Base-by-base conservation (phyloP, 495 filamentous ascomycete genomes). In the Barbatosphaeria neglecta region DNA sequence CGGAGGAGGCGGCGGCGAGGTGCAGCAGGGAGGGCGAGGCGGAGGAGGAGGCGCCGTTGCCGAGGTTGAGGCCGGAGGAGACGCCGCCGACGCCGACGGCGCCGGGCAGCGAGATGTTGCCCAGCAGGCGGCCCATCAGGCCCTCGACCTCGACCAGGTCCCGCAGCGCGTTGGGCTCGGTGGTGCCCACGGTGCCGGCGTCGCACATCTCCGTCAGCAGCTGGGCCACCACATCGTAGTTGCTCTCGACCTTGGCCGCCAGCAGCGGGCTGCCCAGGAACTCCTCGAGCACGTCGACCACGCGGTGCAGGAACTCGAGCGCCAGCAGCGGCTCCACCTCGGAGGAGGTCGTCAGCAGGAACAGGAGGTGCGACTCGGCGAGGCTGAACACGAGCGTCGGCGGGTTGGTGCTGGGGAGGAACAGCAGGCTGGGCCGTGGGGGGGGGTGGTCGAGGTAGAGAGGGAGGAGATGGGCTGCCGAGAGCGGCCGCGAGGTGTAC, bases 171-270 rank as follows among this genome's bases (percentile, higher is more conserved):
- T 97, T 97, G 3, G 85, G 85, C 60, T 99, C 92, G 10, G 90
- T 95, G 38, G 87, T 94, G 58, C 76, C 84, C 11, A 95, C 74
- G n/a, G 81, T 73, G 3, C 92, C 93, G 11, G 80, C 89, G 76
- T 99, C 92, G 61, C 90, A 95, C 82, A 97, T 95, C 67, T 99
- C 92, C 54, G 82, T 83, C 22, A 97, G 73, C 7, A 99, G 67
- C 64, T 97, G 93, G 16, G 89, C 89, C 19, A 95, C 86, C 37
- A 97, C 83, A 79, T 97, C 87, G 59, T 97, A 99, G 61, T 78
- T 86, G 24, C 70, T 70, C 62, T 95, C 87, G 55, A 99, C 82
- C 66, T 90, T 95, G 48, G 70, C 73, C 15, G 87, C 83, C 18
- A 95, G 67, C 44, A 99, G 64, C 3, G 92, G 92, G n/a, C 86